Conservation (phyloP, 768 basidiomycete species). For the Dioszegia hungarica region DNA sequence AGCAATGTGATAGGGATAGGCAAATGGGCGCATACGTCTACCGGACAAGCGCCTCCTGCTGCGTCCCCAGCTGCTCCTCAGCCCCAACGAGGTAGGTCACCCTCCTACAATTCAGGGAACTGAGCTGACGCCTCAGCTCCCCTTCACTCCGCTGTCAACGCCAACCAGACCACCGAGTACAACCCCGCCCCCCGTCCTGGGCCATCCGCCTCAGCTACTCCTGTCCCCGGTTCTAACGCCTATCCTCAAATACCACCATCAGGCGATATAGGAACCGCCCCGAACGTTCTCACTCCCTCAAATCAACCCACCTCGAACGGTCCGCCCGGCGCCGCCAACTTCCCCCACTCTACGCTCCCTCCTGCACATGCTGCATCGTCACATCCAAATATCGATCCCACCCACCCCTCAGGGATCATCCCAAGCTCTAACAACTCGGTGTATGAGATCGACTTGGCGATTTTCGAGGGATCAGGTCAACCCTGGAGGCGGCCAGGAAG, state of each 20-base stretch:
- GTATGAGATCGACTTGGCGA: conserved; percentile 69
- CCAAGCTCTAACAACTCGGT: conserved; percentile 54
- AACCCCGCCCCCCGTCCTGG: conserved; percentile 36
- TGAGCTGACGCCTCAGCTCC: conserved; percentile 40
- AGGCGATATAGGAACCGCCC: conserved; percentile 26
- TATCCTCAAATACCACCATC: conserved; percentile 29
- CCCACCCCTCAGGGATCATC: conserved; percentile 63
- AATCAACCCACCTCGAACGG: conserved; percentile 24
- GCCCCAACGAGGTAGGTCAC: conserved; percentile 7
- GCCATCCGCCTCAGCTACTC: conserved; percentile 10
- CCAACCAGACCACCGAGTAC: conserved; percentile 45
- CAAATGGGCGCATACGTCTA: conserved; percentile 41
- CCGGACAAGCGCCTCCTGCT: conserved; percentile 17
- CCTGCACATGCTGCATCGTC: conserved; percentile 53
- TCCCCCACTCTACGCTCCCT: conserved; percentile 41
- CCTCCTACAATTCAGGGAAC: neutral
- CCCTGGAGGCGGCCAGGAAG: conserved; percentile 88
- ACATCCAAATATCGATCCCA: conserved; percentile 71
- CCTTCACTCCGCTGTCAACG: conserved; percentile 12
- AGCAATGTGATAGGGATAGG: conserved; percentile 42
- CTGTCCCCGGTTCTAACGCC: conserved; percentile 3
- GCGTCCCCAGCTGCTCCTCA: neutral
- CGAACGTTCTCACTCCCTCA: conserved; percentile 20
- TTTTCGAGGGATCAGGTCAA: conserved; percentile 61
- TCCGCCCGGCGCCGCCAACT: conserved; percentile 25